Evolutionary conservation across 2,329 filamentous ascomycete species (phyloP).

Genomic region (Fusarium drepaniforme): DNA sequence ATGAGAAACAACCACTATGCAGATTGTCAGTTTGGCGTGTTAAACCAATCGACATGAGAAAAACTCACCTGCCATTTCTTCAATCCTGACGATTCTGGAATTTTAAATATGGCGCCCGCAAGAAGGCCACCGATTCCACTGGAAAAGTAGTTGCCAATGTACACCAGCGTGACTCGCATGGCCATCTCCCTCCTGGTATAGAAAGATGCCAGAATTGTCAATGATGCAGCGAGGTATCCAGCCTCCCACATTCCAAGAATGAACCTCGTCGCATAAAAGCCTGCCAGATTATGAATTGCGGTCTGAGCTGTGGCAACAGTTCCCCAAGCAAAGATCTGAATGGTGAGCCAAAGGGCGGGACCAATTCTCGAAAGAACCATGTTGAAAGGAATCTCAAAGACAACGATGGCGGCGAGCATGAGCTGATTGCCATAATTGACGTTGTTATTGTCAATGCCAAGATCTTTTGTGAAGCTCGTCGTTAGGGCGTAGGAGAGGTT

Average conservation of each 20-base stretch:
- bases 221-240: neutral
- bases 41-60: no score
- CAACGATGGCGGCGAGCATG: neutral
- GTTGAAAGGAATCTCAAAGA: neutral
- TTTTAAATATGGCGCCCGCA: neutral
- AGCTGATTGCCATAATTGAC: neutral
- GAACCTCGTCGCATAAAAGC: neutral
- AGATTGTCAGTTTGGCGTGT: no score
- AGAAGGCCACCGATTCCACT: neutral
- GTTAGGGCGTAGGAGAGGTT: neutral
- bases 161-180: neutral
- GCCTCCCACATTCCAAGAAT: neutral
- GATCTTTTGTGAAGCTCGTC: neutral
- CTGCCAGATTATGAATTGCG: neutral
- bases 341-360: neutral
- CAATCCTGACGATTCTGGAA: neutral
- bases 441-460: neutral
- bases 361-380: neutral
- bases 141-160: neutral
- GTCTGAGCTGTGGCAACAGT: neutral
- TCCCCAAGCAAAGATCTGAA: neutral
- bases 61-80: neutral
- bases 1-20: neutral
- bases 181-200: neutral
- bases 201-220: neutral